Percentiles rank a stretch among this genome's conserved stretches.
phyloP scores from a whole-genome alignment of 2,329 filamentous ascomycete genomes.

The Colletotrichum navitas region DNA sequence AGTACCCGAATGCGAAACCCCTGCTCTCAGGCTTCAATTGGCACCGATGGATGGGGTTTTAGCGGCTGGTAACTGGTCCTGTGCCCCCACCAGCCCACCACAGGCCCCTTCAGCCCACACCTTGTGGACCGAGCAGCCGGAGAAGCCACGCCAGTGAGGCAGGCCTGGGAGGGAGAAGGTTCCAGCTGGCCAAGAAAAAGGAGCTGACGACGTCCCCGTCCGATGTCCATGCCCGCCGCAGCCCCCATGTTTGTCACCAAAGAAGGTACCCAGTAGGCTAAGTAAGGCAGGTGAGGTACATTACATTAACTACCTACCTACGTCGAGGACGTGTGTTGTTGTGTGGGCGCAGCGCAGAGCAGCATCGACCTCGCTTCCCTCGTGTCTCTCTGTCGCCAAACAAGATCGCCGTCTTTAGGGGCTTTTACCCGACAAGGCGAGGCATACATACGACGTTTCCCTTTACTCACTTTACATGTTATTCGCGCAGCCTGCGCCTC shows the following conservation, averaged over 20 bases:
- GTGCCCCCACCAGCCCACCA: constrained; percentile 26
- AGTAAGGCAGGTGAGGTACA: constrained; percentile 3
- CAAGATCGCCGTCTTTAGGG: constrained; percentile 25
- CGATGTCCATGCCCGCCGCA: constrained; percentile 34
- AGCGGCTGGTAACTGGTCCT: constrained; percentile 23
- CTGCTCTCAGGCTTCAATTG: constrained; percentile 38
- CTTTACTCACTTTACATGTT: constrained; percentile 25
- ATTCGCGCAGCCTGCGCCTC: constrained; percentile 37
- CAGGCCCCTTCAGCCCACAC: constrained; percentile 37
- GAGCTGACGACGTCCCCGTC: constrained; percentile 43
- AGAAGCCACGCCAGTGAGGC: constrained; percentile 38
- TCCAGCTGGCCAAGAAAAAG: constrained; percentile 35
- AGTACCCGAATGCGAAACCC: constrained; percentile 26
- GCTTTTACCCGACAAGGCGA: constrained; percentile 18
- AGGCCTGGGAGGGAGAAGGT: constrained; percentile 26
- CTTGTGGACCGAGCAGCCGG: constrained; percentile 40
- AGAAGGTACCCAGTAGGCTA: constrained; percentile 18
- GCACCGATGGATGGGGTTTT: constrained; percentile 33
- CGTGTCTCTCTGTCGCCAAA: constrained; percentile 19
- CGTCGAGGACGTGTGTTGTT: neutral
- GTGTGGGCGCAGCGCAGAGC: constrained; percentile 19
- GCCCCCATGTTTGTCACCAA: constrained; percentile 7
- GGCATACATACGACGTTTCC: constrained; percentile 13
- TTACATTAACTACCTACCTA: neutral
- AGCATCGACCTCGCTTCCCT: constrained; percentile 11